Base-by-base conservation (phyloP, 208 protist species). In the Leishmania arabica region DNA sequence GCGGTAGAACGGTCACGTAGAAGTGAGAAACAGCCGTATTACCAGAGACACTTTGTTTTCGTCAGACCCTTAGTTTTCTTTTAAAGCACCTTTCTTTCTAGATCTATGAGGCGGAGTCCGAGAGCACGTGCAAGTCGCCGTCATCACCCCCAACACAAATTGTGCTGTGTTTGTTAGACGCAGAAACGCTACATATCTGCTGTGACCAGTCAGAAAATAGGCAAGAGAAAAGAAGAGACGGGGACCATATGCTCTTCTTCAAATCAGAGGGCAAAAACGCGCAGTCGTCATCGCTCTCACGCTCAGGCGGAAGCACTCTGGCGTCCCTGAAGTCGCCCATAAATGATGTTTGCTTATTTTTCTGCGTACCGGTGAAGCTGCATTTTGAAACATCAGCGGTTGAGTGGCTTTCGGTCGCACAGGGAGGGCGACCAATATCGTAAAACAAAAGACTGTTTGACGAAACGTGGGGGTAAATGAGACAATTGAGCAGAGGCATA, bases 381-480 rank as follows among this genome's bases (percentile, higher is more conserved):
- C 21, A 8, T n/a, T 54, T 54, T 7, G 17, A 21, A 21, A 73
- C 4, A 54, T 21, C 17, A 51, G 27, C 27, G 17, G 45, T 37
- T 11, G 27, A n/a, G 8, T 73, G 9, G 45, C 24, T 45, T n/a
- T 73, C 69, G 31, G 69, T 24, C 4, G 45, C 21, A 31, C 21
- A 34, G n/a, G 54, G 37, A 34, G 6, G 3, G 51, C 45, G 24
- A 24, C 49, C 34, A 2, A 84, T 76, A 71, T 89, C 76, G 68
- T 81, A 86, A 31, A 83, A 24, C 42, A 89, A 72, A 21, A 94
- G 27, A 45, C 74, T 74, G 54, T 92, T 92, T 1, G 78, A 85
- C 19, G 85, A 81, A 15, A 90, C 45, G 37, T 91, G 84, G 0
- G 91, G 89, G 75, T 87, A 92, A 21, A 87, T 69, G 1, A 94